Percentiles rank a stretch among this genome's conserved stretches.
These are phyloP conservation scores for Ceratocystis ficicola DNA, from an alignment of 2,329 filamentous ascomycete genomes.

Conservation along the genomic window DNA sequence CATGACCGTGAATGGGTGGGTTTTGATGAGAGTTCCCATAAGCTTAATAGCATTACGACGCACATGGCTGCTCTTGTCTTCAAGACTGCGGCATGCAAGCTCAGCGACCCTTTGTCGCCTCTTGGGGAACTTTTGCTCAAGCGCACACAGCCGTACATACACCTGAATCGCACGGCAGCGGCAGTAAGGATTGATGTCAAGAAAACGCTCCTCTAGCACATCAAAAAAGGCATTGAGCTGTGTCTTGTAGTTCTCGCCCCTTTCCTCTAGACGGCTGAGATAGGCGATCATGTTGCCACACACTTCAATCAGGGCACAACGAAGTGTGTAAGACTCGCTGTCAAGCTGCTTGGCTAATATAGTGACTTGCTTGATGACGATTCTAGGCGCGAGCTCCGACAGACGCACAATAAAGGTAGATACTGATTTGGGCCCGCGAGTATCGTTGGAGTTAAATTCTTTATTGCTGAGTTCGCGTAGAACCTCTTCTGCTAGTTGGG, in stretches of 20 bases:
- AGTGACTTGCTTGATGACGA: constrained; percentile 97
- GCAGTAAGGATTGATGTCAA: constrained; percentile 95
- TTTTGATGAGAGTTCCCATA: constrained; percentile 75
- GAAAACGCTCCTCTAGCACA: constrained; percentile 86
- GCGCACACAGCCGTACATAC: constrained; percentile 77
- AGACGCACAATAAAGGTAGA: constrained; percentile 87
- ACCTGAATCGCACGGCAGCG: constrained; percentile 86
- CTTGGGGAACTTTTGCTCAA: constrained; percentile 95
- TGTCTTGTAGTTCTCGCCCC: constrained; percentile 82
- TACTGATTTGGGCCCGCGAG: constrained; percentile 87
- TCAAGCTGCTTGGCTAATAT: constrained; percentile 88
- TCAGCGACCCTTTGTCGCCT: constrained; percentile 77
- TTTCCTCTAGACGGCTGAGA: constrained; percentile 81
- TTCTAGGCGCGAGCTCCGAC: constrained; percentile 77
- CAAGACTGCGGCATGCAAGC: constrained; percentile 73
- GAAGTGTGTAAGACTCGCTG: constrained; percentile 90
- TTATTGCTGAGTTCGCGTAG: constrained; percentile 91
- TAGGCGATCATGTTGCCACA: constrained; percentile 90
- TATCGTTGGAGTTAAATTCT: constrained; percentile 95
- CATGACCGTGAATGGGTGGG: constrained; percentile 85
- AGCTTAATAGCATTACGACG: constrained; percentile 90
- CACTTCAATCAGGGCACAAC: constrained; percentile 89
- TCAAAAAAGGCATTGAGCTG: constrained; percentile 97
- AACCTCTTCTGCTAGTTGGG: constrained; percentile 87
- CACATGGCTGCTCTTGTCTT: constrained; percentile 98